phyloP scores from a whole-genome alignment of 2,329 filamentous ascomycete species.

The Xylariaceae sp. region DNA sequence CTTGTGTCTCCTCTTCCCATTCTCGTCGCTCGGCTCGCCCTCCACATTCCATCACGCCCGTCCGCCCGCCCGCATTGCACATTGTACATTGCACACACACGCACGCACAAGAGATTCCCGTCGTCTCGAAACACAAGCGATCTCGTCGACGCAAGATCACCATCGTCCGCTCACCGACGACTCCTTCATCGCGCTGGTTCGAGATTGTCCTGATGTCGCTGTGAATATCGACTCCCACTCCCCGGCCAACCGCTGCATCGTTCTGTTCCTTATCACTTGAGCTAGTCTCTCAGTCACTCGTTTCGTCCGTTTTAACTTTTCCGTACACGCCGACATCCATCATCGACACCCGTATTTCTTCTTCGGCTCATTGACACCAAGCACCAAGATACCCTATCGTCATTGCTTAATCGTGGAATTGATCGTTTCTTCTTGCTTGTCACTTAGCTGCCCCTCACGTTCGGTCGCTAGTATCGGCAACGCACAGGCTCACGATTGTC shows the following conservation, averaged over 20 bases:
- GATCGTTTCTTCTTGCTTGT: too few relatives aligned
- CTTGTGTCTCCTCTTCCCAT: not conserved
- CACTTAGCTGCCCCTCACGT: too few relatives aligned
- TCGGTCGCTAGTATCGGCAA: too few relatives aligned
- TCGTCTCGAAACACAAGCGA: too few relatives aligned
- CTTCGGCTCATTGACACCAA: conserved; percentile 9
- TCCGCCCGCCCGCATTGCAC: too few relatives aligned
- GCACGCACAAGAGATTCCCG: not conserved
- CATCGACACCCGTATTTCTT: not conserved
- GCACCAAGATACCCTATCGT: conserved; percentile 1
- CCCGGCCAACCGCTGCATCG: conserved; percentile 24
- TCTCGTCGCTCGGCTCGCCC: not conserved
- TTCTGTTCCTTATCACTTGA: conserved; percentile 33
- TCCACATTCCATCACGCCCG: not conserved
- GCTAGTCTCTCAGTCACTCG: conserved; percentile 48
- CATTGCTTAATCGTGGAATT: too few relatives aligned
- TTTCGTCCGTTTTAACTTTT: conserved; percentile 27
- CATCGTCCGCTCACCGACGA: not conserved
- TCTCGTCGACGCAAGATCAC: too few relatives aligned
- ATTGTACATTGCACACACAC: not conserved
- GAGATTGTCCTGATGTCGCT: conserved; percentile 24
- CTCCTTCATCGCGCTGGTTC: not conserved
- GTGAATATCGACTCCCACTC: conserved; percentile 21
- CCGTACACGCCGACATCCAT: not conserved
- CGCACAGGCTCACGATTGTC: too few relatives aligned